Percentiles rank a stretch among this genome's conserved stretches.
phyloP scores from a whole-genome alignment of 148 eudicot species.

The Vaccinium macrocarpon region DNA sequence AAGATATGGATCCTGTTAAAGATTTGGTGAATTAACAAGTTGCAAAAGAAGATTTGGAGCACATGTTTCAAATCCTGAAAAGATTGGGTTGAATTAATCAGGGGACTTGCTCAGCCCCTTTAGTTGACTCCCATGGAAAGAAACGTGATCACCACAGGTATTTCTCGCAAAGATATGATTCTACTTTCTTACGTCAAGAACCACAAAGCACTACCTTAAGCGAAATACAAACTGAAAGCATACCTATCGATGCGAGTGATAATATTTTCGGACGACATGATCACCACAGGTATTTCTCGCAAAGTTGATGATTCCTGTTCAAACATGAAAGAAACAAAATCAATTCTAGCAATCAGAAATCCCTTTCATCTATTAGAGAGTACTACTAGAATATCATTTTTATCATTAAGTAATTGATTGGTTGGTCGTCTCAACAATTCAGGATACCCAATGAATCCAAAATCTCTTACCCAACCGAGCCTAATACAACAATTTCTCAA shows the following conservation, averaged over 20 bases:
- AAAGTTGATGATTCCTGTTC: conserved; percentile 47
- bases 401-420: not conserved
- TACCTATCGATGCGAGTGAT: conserved; percentile 58
- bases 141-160: too few relatives aligned
- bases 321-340: conserved; percentile 9
- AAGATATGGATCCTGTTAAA: not conserved
- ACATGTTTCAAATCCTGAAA: not conserved
- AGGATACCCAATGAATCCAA: not conserved
- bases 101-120: not conserved
- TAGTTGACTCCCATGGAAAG: not conserved
- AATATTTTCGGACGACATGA: conserved; percentile 69
- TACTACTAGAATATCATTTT: not conserved
- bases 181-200: not conserved
- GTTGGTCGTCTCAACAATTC: too few relatives aligned
- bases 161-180: not conserved
- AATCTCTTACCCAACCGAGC: not conserved
- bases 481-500: not conserved
- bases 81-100: not conserved
- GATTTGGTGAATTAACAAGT: not conserved
- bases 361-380: not conserved
- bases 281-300: conserved; percentile 55
- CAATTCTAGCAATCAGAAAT: not conserved
- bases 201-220: not conserved
- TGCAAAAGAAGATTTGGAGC: not conserved
- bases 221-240: not conserved